phyloP scores from a whole-genome alignment of 768 basidiomycete species.

The Amanita pallidorosea region DNA sequence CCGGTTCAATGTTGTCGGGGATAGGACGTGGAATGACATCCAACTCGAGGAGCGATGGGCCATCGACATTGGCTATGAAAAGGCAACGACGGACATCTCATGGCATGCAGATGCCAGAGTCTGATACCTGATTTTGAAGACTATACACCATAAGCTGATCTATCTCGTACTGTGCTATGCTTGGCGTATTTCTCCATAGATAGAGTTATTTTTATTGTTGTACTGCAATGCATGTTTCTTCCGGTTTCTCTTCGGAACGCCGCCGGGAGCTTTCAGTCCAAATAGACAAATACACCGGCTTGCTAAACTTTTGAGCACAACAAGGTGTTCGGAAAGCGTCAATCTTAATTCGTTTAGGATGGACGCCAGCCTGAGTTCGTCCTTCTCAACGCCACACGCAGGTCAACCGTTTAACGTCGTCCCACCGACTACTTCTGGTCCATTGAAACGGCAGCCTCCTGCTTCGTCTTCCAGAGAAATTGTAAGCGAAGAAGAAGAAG shows the following conservation, averaged over 20 bases:
- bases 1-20: constrained; percentile 42
- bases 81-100: constrained; percentile 73
- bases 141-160: neutral
- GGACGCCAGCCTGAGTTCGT: constrained; percentile 31
- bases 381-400: constrained; percentile 31
- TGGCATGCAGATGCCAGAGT: constrained; percentile 32
- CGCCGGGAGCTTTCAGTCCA: constrained; percentile 35
- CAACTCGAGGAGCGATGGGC: constrained; percentile 14
- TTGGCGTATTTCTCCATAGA: neutral
- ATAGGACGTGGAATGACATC: constrained; percentile 29
- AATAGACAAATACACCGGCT: constrained; percentile 34
- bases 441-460: constrained; percentile 23
- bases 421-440: constrained; percentile 58
- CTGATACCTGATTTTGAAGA: constrained; percentile 17
- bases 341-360: constrained; percentile 61
- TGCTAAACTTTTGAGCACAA: constrained; percentile 61
- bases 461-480: constrained; percentile 49
- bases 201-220: constrained; percentile 7
- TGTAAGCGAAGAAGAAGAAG: constrained; percentile 55
- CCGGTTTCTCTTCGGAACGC: no score
- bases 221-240: neutral
- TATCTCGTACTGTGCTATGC: neutral
- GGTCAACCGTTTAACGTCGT: constrained; percentile 54
- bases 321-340: constrained; percentile 61
- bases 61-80: constrained; percentile 39